Conservation (phyloP, 805 yeast genomes). For the Starmerella floricola region DNA sequence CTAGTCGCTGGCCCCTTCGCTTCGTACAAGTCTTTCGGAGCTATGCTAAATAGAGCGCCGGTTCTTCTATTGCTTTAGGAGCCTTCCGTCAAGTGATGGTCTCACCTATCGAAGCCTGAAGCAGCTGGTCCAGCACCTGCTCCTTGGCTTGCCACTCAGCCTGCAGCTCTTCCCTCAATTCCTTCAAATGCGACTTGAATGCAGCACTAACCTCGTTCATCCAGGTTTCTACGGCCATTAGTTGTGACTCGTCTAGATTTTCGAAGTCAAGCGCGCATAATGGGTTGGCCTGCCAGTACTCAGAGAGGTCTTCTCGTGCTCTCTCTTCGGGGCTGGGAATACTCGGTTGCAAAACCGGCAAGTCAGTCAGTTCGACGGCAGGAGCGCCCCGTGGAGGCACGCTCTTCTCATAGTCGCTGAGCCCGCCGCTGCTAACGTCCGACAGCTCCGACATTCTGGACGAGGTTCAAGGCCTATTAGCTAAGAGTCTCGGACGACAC, state of each 20-base stretch:
- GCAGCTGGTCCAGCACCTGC: constrained; percentile 25
- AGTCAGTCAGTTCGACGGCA: constrained; percentile 9
- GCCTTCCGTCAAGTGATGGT: background rate
- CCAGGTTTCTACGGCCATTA: constrained; percentile 26
- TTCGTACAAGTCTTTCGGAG: too few relatives aligned
- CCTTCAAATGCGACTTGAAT: constrained; percentile 22
- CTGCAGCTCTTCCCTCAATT: constrained; percentile 16
- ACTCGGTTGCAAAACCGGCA: constrained; percentile 10
- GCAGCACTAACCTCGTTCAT: constrained; percentile 22
- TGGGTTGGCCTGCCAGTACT: constrained; percentile 8
- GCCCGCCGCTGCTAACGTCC: background rate
- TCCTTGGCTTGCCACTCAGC: constrained; percentile 30
- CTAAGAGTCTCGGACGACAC: too few relatives aligned
- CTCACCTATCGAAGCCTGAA: constrained; percentile 13
- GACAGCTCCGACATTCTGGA: constrained; percentile 1
- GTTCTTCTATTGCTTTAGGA: too few relatives aligned
- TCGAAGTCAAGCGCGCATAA: constrained; percentile 2
- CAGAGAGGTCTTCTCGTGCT: constrained; percentile 8
- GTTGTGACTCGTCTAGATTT: constrained; percentile 10
- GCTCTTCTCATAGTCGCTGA: background rate
- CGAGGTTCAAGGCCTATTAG: background rate
- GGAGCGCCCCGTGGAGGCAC: background rate
- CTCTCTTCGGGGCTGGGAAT: constrained; percentile 1
- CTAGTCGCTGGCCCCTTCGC: too few relatives aligned
- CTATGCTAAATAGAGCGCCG: too few relatives aligned